Conservation (phyloP, 306 rosid species). For the Cucumis hystrix region DNA sequence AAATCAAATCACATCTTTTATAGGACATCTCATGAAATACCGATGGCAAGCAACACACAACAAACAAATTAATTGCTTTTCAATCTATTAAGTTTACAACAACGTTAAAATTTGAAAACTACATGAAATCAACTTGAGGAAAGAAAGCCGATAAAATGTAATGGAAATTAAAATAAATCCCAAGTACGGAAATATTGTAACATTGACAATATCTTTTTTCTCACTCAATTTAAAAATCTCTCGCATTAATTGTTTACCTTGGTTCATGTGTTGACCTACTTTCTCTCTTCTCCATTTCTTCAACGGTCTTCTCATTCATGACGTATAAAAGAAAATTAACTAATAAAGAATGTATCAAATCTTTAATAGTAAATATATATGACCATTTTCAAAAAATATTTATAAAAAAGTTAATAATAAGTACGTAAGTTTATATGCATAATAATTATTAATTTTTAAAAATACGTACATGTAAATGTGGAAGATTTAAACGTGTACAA, state of each 20-base stretch:
- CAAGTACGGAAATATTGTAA: not conserved
- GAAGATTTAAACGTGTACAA: too few species aligned
- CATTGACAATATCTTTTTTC: not conserved
- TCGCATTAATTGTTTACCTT: not conserved
- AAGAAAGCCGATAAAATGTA: too few species aligned
- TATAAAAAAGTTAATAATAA: too few species aligned
- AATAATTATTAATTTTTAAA: too few species aligned
- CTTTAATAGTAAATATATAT: too few species aligned
- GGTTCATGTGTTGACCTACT: not conserved
- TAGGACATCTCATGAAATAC: not conserved
- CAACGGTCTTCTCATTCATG: not conserved
- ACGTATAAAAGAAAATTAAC: too few species aligned
- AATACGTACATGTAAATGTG: too few species aligned
- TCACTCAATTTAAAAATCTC: too few species aligned
- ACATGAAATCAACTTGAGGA: accelerated
- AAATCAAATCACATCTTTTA: not conserved
- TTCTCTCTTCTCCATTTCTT: not conserved
- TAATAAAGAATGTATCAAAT: too few species aligned
- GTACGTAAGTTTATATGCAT: too few species aligned
- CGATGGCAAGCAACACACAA: not conserved
- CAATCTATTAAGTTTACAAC: not conserved
- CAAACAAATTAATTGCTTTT: not conserved
- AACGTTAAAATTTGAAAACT: too few species aligned
- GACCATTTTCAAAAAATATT: too few species aligned
- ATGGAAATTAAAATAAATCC: not conserved